Percentiles rank a stretch among this genome's conserved stretches.
phyloP scores from a whole-genome alignment of 768 basidiomycete genomes.

The Leccinum uliginosum region DNA sequence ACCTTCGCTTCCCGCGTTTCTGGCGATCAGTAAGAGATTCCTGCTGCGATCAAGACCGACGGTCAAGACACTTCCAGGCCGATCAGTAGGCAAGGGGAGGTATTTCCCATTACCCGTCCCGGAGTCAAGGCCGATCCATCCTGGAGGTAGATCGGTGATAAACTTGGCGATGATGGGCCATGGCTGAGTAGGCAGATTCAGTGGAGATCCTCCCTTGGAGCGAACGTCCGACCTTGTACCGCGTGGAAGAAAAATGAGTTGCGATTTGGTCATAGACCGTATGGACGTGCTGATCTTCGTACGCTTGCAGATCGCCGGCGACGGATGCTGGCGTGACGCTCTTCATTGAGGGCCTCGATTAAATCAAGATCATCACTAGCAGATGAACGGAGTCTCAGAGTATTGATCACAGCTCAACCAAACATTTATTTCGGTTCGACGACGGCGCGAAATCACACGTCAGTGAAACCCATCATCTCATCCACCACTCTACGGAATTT shows the following conservation, averaged over 20 bases:
- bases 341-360: constrained; percentile 12
- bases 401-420: background rate
- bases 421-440: background rate
- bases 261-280: constrained; percentile 83
- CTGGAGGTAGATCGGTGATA: constrained; percentile 62
- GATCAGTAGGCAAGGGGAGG: constrained; percentile 66
- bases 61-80: constrained; percentile 60
- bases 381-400: background rate
- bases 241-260: constrained; percentile 79
- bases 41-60: constrained; percentile 82
- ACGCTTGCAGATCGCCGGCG: constrained; percentile 47
- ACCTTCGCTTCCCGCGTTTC: constrained; percentile 46
- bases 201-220: background rate
- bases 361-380: background rate
- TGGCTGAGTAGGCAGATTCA: constrained; percentile 45
- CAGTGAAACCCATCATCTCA: constrained; percentile 69
- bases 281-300: constrained; percentile 78
- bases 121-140: constrained; percentile 88
- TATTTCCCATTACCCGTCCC: constrained; percentile 99
- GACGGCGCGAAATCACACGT: constrained; percentile 20
- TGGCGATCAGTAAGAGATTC: constrained; percentile 75
- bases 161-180: constrained; percentile 87
- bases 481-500: constrained; percentile 67
- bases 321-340: constrained; percentile 39
- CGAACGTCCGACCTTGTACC: constrained; percentile 64